These are phyloP conservation scores for Leishmania lainsoni DNA, from an alignment of 208 protist genomes.

Conservation along the genomic window DNA sequence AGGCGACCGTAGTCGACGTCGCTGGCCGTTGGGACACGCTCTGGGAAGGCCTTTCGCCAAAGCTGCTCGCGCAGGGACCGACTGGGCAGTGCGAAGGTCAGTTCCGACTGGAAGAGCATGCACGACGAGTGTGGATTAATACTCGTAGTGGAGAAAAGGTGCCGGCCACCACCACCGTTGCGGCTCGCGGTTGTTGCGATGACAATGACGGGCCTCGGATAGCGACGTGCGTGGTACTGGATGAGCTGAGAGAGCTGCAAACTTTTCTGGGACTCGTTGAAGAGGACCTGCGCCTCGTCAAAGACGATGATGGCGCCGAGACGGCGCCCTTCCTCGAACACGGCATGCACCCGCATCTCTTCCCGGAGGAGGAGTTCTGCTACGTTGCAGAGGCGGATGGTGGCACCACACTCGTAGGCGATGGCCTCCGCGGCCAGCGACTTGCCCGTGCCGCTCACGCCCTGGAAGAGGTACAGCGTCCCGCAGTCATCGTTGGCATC, in stretches of 20 bases:
- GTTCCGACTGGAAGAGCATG: constrained; percentile 58
- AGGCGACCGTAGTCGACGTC: constrained; percentile 69
- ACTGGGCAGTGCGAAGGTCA: constrained; percentile 65
- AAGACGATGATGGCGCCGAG: constrained; percentile 90
- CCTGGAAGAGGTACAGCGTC: constrained; percentile 71
- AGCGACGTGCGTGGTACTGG: constrained; percentile 78
- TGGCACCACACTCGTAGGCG: constrained; percentile 90
- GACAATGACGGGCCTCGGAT: constrained; percentile 78
- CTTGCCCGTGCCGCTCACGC: constrained; percentile 87
- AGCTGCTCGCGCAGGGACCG: constrained; percentile 62
- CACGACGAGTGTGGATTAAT: constrained; percentile 56
- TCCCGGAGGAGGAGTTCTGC: constrained; percentile 62
- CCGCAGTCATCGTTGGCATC: constrained; percentile 41
- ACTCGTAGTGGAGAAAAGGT: constrained; percentile 28
- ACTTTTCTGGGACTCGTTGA: constrained; percentile 72
- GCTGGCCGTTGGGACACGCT: constrained; percentile 54
- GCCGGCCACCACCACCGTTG: constrained; percentile 28
- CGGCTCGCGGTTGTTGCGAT: constrained; percentile 71
- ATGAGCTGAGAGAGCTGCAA: constrained; percentile 75
- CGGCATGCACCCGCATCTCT: constrained; percentile 50
- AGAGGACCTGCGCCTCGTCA: constrained; percentile 86
- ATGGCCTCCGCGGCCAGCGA: constrained; percentile 88
- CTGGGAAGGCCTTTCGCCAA: constrained; percentile 74
- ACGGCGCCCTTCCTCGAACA: constrained; percentile 83
- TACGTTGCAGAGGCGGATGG: constrained; percentile 88